Conservation (phyloP, 1,284 basidiomycete species). For the Ceratobasidium sp. region DNA sequence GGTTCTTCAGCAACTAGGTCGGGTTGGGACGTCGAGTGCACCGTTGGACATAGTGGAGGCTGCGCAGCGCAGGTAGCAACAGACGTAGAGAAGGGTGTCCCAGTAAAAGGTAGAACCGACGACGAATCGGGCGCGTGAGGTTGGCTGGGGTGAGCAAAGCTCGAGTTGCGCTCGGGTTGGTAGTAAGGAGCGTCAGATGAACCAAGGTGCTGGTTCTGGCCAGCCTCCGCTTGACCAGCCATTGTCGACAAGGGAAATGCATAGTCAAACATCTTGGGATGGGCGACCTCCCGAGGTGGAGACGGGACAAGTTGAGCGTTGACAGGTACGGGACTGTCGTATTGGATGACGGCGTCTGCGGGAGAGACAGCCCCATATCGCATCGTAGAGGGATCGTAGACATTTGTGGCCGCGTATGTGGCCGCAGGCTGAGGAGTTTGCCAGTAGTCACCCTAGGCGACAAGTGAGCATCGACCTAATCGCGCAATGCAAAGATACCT, state of each 20-base stretch:
- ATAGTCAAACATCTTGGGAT: neutral
- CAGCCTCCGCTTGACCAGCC: too few relatives aligned
- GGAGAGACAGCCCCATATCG: neutral
- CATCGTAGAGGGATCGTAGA: neutral
- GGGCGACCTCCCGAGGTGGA: neutral
- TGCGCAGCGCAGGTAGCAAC: neutral
- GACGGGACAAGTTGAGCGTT: neutral
- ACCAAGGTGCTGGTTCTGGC: neutral
- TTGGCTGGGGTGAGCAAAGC: constrained; percentile 1
- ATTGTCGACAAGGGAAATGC: neutral
- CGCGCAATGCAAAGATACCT: neutral
- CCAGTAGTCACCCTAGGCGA: constrained; percentile 1
- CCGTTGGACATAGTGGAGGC: neutral
- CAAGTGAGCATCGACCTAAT: neutral
- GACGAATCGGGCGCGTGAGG: neutral
- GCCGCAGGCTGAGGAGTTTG: neutral
- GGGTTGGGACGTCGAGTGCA: neutral
- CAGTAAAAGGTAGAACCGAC: neutral
- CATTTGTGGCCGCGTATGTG: constrained; percentile 18
- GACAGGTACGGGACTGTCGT: neutral
- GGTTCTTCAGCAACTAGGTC: neutral
- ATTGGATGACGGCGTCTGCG: neutral
- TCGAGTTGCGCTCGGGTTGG: neutral
- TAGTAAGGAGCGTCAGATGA: neutral
- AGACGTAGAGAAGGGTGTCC: neutral